Percentiles rank a stretch among this genome's conserved stretches.
Evolutionary conservation across 768 basidiomycete genomes (phyloP).

Genomic region (Pulveroboletus sp.): DNA sequence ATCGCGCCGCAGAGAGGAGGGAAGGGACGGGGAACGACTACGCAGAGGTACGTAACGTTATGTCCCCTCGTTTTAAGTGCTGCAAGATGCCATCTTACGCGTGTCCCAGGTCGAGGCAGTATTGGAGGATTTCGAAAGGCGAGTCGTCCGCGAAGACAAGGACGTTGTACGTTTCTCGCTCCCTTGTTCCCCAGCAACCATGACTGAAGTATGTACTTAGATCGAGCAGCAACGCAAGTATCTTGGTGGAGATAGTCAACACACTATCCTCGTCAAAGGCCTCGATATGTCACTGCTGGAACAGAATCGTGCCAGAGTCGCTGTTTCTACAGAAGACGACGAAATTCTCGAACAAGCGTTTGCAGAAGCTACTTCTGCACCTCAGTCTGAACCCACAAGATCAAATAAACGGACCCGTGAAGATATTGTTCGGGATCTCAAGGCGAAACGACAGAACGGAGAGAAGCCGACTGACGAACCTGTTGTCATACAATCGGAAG

Average conservation of each 20-base stretch:
- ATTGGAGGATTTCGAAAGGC: constrained; percentile 75
- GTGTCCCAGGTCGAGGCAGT: constrained; percentile 66
- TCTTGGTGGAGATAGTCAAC: constrained; percentile 80
- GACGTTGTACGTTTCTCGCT: constrained; percentile 44
- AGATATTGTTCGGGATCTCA: constrained; percentile 70
- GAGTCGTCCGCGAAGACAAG: constrained; percentile 54
- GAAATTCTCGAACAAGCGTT: constrained; percentile 79
- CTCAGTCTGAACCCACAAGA: constrained; percentile 18
- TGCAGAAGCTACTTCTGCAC: constrained; percentile 38
- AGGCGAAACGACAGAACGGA: constrained; percentile 50
- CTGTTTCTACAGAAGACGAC: constrained; percentile 63
- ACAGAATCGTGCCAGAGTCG: constrained; percentile 69
- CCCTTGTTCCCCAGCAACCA: background rate
- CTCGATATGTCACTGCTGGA: constrained; percentile 85
- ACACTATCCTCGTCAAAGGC: constrained; percentile 85
- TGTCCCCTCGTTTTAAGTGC: constrained; percentile 5
- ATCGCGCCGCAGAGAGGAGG: constrained; percentile 73
- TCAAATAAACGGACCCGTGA: constrained; percentile 72
- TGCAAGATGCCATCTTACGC: background rate
- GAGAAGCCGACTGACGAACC: constrained; percentile 9
- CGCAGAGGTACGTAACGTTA: constrained; percentile 72
- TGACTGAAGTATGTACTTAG: constrained; percentile 41
- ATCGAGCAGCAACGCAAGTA: constrained; percentile 72
- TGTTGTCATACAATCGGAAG: constrained; percentile 14
- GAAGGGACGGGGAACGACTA: constrained; percentile 66